Evolutionary conservation across 1,139 yeast genomes (phyloP).

Genomic region (Candida glucosophila): DNA sequence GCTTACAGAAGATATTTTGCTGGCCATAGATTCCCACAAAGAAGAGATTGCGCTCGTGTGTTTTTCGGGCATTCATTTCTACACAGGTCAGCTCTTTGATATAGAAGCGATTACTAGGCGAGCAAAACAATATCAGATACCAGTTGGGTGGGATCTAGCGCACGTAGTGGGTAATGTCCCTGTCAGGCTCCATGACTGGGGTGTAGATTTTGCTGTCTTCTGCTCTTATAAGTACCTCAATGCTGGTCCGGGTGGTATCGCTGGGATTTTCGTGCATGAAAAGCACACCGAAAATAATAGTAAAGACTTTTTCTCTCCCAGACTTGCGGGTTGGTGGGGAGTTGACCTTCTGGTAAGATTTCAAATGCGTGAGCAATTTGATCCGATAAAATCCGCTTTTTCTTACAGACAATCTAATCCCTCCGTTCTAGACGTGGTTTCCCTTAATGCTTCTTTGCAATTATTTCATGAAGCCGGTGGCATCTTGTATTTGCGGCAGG

Average conservation of each 20-base stretch:
- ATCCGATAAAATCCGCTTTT: constrained; percentile 74
- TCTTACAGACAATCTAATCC: constrained; percentile 94
- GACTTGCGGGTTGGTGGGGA: constrained; percentile 98
- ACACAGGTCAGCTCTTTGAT: constrained; percentile 83
- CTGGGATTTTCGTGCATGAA: constrained; percentile 71
- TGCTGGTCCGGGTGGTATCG: constrained; percentile 89
- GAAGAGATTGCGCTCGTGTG: constrained; percentile 66
- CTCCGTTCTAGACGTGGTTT: constrained; percentile 72
- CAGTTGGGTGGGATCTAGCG: constrained; percentile 93
- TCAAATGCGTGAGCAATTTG: constrained; percentile 70
- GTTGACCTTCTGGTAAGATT: constrained; percentile 64
- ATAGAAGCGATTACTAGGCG: constrained; percentile 56
- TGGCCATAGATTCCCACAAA: constrained; percentile 46
- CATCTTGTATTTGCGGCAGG: constrained; percentile 42
- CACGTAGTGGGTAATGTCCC: constrained; percentile 90
- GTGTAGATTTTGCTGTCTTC: constrained; percentile 90
- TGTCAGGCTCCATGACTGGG: constrained; percentile 73
- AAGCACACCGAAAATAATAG: constrained; percentile 28
- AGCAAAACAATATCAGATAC: constrained; percentile 40
- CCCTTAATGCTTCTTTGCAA: constrained; percentile 59
- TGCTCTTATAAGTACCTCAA: constrained; percentile 88
- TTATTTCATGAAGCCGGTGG: constrained; percentile 60
- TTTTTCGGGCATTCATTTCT: constrained; percentile 85
- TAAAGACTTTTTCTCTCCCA: constrained; percentile 36
- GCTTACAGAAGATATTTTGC: constrained; percentile 54